Conservation (phyloP, 140 eudicot genomes). For the Flaveria floridana region DNA sequence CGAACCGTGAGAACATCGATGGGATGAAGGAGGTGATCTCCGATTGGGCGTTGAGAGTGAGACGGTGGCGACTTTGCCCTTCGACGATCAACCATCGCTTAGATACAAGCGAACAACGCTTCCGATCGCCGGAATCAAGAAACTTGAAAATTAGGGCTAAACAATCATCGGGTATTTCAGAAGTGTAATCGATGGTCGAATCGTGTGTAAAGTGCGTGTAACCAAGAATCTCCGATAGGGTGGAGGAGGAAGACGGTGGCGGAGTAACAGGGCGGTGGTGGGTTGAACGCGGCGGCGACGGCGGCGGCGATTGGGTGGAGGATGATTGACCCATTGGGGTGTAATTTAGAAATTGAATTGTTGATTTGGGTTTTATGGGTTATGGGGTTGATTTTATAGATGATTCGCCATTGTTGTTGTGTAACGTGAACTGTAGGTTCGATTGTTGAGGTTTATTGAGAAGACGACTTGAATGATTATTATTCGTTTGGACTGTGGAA, state of each 20-base stretch:
- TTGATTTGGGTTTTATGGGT: background rate
- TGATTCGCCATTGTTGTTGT: background rate
- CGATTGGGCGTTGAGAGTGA: conserved; percentile 30
- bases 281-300: conserved; percentile 11
- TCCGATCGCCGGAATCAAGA: conserved; percentile 30
- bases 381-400: background rate
- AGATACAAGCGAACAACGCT: conserved; percentile 24
- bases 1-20: conserved; percentile 29
- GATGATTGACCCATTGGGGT: conserved; percentile 34
- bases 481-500: background rate
- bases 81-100: conserved; percentile 29
- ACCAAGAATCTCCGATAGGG: conserved; percentile 6
- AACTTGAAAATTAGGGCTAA: conserved; percentile 34
- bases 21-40: conserved; percentile 16
- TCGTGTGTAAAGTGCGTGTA: conserved; percentile 5
- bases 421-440: background rate
- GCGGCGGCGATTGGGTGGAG: conserved; percentile 26
- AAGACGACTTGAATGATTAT: background rate
- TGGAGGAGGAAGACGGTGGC: background rate
- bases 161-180: conserved; percentile 36
- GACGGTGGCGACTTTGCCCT: conserved; percentile 37
- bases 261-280: conserved; percentile 18
- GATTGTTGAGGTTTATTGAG: background rate
- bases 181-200: conserved; percentile 24
- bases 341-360: background rate